Conservation (phyloP, 345 rosid species). For the Brassica rapa region DNA sequence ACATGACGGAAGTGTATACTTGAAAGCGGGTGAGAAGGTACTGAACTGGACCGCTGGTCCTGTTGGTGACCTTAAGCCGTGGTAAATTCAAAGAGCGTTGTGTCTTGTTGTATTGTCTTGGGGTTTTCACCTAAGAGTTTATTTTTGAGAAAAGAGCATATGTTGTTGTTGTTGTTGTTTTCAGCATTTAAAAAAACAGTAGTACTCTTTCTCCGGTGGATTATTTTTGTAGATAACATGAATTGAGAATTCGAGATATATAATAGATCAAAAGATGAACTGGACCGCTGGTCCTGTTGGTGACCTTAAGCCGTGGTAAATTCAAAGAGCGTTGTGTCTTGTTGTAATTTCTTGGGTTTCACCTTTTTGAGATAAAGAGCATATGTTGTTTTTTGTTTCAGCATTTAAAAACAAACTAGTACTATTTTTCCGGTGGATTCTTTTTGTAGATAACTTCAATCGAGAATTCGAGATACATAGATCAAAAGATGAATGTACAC, state of each 20-base stretch:
- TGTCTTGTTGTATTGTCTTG: background rate
- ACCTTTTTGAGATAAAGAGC: background rate
- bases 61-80: conserved; percentile 80
- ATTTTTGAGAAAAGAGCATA: conserved; percentile 3
- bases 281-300: conserved; percentile 90
- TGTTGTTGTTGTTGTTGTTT: background rate
- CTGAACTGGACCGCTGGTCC: conserved; percentile 96
- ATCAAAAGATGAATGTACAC: no score
- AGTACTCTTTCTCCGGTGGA: conserved; percentile 16
- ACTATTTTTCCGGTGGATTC: conserved; percentile 16
- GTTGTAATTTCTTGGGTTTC: background rate
- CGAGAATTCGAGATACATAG: background rate
- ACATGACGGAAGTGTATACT: conserved; percentile 50
- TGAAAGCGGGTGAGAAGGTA: conserved; percentile 58
- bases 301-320: conserved; percentile 90
- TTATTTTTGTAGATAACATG: conserved; percentile 29
- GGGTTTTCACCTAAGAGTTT: no score
- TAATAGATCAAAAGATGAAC: background rate
- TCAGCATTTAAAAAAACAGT: background rate
- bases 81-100: conserved; percentile 45
- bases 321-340: background rate
- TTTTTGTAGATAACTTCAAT: conserved; percentile 29
- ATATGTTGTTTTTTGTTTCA: background rate
- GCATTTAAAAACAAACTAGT: background rate
- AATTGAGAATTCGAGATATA: background rate